Evolutionary conservation across 352 stramenopile species (phyloP).

Genomic region (Phytophthora sojae): DNA sequence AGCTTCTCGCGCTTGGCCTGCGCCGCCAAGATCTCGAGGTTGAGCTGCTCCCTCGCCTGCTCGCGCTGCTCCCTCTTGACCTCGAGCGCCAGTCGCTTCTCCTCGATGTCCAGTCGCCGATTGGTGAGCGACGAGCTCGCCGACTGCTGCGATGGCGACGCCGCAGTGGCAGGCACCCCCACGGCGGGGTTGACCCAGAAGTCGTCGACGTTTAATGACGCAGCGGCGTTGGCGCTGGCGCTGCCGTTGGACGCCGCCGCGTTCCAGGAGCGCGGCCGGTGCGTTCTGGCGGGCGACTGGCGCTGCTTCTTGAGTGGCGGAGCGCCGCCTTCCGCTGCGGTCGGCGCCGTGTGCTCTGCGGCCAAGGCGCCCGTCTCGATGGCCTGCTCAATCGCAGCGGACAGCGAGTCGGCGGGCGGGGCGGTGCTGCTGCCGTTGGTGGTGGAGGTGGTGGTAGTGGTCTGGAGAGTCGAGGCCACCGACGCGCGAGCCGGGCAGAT

Average conservation of each 20-base stretch:
- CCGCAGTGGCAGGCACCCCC: not conserved
- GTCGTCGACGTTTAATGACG: slow-evolving; percentile 30
- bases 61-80: slow-evolving; percentile 52
- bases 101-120: slow-evolving; percentile 61
- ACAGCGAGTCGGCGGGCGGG: not conserved
- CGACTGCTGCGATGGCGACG: not conserved
- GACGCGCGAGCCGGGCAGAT: slow-evolving; percentile 51
- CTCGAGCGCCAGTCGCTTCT: slow-evolving; percentile 63
- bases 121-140: slow-evolving; percentile 34
- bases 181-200: slow-evolving; percentile 20
- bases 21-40: slow-evolving; percentile 57
- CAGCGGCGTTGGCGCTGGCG: not conserved
- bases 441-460: slow-evolving; percentile 6
- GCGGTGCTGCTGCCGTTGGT: not conserved
- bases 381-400: slow-evolving; percentile 12
- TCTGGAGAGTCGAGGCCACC: slow-evolving; percentile 6
- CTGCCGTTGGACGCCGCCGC: not conserved
- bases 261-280: slow-evolving; percentile 3
- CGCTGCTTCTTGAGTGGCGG: slow-evolving; percentile 37
- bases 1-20: slow-evolving; percentile 51
- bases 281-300: slow-evolving; percentile 6
- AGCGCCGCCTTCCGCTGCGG: slow-evolving; percentile 3
- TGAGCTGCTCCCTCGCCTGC: slow-evolving; percentile 44
- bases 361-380: not conserved
- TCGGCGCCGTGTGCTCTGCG: not conserved